phyloP scores from a whole-genome alignment of 495 filamentous ascomycete genomes.

The Penicillium psychrofluorescens region DNA sequence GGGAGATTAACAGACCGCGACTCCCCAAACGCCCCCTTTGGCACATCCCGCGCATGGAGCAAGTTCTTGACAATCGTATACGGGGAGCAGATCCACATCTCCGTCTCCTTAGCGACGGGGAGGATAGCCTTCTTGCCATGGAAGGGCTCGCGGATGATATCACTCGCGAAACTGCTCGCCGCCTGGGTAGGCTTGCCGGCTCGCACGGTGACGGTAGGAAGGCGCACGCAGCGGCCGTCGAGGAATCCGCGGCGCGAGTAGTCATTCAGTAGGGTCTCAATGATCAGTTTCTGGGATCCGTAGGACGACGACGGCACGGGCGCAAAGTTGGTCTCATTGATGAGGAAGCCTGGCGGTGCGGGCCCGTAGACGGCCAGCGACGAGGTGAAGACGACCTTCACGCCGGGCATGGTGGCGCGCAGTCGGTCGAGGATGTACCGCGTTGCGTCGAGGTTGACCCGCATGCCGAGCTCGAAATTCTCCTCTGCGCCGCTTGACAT shows the following conservation, averaged over 20 bases:
- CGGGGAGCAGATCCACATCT: constrained; percentile 63
- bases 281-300: constrained; percentile 72
- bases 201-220: constrained; percentile 70
- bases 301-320: constrained; percentile 66
- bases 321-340: constrained; percentile 49
- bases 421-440: constrained; percentile 56
- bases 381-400: constrained; percentile 54
- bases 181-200: constrained; percentile 71
- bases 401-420: constrained; percentile 48
- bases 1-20: constrained; percentile 65
- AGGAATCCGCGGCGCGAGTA: constrained; percentile 64
- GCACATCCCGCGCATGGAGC: constrained; percentile 51
- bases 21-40: constrained; percentile 44
- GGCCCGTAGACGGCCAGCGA: constrained; percentile 57
- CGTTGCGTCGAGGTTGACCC: constrained; percentile 70
- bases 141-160: constrained; percentile 64
- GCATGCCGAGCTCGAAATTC: constrained; percentile 64
- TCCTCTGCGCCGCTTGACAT: constrained; percentile 75
- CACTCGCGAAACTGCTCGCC: constrained; percentile 65
- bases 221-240: constrained; percentile 58
- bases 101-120: constrained; percentile 47
- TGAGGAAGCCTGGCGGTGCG: constrained; percentile 33
- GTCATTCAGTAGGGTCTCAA: constrained; percentile 68
- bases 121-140: constrained; percentile 57
- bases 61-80: constrained; percentile 64